These are phyloP conservation scores for Byssoonygena ceratinophila DNA, from an alignment of 2,329 filamentous ascomycete genomes.

Conservation along the genomic window DNA sequence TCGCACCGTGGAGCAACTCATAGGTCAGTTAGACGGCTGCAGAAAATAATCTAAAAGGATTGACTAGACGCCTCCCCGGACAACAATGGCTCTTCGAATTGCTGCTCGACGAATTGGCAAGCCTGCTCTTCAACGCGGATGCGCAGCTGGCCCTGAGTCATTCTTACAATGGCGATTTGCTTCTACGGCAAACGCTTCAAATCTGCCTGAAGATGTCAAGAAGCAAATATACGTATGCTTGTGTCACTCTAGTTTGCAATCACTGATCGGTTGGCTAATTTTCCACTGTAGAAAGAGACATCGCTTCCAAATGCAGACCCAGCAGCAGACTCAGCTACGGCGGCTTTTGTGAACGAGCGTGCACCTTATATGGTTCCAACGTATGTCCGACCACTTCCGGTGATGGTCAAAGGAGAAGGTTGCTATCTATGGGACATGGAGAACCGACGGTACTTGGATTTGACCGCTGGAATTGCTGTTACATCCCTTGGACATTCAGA, in stretches of 20 bases:
- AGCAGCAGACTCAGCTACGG: constrained; percentile 59
- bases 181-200: constrained; percentile 22
- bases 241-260: neutral
- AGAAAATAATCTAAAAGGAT: neutral
- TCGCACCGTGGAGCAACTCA: neutral
- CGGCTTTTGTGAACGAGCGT: constrained; percentile 62
- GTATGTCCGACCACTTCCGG: constrained; percentile 77
- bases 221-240: constrained; percentile 21
- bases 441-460: constrained; percentile 80
- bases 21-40: neutral
- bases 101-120: constrained; percentile 15
- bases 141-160: constrained; percentile 7
- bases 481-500: constrained; percentile 88
- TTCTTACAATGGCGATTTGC: constrained; percentile 19
- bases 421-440: constrained; percentile 85
- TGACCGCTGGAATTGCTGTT: constrained; percentile 92
- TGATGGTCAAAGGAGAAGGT: constrained; percentile 80
- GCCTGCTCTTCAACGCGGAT: constrained; percentile 22
- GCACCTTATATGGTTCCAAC: constrained; percentile 90
- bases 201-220: constrained; percentile 24
- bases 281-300: constrained; percentile 36
- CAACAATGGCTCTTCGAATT: constrained; percentile 12
- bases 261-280: constrained; percentile 5
- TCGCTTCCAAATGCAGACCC: constrained; percentile 61
- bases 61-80: no score